Base-by-base conservation (phyloP, 2,329 filamentous ascomycete genomes). In the Trichoderma polysporum region DNA sequence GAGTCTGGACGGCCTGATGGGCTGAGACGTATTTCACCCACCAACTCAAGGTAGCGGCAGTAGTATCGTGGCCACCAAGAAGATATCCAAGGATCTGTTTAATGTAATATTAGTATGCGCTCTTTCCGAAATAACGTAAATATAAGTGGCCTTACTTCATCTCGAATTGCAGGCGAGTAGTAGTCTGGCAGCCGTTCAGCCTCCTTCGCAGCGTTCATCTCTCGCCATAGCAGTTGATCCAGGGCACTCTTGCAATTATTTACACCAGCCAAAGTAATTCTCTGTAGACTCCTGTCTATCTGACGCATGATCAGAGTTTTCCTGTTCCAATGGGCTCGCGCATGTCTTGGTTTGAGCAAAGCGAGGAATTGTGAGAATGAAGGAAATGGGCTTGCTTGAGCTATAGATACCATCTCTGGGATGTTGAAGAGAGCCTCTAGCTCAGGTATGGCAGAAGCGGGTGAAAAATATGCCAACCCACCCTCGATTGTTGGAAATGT, bases 221-320 rank as follows among this genome's bases (percentile, higher is more conserved):
- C 79, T 10, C 78, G 69, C 66, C 73, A 71, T 2, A 80, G 64
- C 4, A 80, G 72, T 45, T 79, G 73, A 67, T 80, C 78, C 25
- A 76, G 69, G 1, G 75, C 75, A 50, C 71, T 74, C 52, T 71
- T 67, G 13, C 65, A 68, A 13, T 61, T 67, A 13, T 27, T 47
- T 17, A 68, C 52, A 1, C 70, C 71, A 13, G 50, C 47, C 1
- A 47, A 49, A 7, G 49, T 33, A 8, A 74, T 68, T 53, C 63
- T 71, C 8, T 68, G 47, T n/a, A 75, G 47, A 59, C 70, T 70
- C 45, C 62, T 70, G 0, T 58, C 66, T 25, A 69, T 73, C 62
- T 75, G 72, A 3, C 70, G 67, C 53, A 68, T 65, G 22, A 75
- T 68, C 27, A 75, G 33, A 1, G 62, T 37, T 13, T 69, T 66